Evolutionary conservation across 805 yeast species (phyloP).

Genomic region (Candida arabinofermentans): DNA sequence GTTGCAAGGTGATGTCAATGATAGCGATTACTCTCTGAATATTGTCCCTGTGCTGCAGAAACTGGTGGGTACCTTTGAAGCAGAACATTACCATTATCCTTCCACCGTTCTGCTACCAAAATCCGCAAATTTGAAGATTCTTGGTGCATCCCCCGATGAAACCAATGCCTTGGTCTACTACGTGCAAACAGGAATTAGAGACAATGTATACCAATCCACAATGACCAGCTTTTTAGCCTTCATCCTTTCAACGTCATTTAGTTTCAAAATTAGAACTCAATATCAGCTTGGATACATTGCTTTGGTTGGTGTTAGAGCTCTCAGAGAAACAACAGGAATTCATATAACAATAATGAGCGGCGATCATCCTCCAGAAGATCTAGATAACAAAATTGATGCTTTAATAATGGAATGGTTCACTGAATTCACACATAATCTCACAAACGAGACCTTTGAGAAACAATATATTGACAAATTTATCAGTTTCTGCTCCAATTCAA

Average conservation of each 20-base stretch:
- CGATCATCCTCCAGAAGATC: conserved; percentile 34
- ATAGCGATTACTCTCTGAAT: background rate
- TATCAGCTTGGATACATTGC: conserved; percentile 62
- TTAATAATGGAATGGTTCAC: conserved; percentile 41
- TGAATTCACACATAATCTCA: conserved; percentile 24
- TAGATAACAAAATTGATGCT: conserved; percentile 45
- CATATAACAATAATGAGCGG: conserved; percentile 57
- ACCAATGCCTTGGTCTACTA: conserved; percentile 50
- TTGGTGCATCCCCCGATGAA: conserved; percentile 42
- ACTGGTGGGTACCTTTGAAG: conserved; percentile 12
- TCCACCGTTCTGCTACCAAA: conserved; percentile 36
- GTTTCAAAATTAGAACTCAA: conserved; percentile 47
- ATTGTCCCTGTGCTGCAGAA: conserved; percentile 9
- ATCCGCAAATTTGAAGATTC: conserved; percentile 34
- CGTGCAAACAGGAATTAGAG: conserved; percentile 52
- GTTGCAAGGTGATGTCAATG: conserved; percentile 47
- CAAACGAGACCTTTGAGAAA: conserved; percentile 34
- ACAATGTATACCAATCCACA: conserved; percentile 31
- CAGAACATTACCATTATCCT: conserved; percentile 22
- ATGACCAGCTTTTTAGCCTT: conserved; percentile 45
- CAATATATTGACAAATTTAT: conserved; percentile 37
- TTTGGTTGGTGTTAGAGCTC: conserved; percentile 49
- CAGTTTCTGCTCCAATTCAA: conserved; percentile 15
- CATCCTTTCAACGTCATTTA: conserved; percentile 40
- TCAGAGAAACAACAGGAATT: conserved; percentile 52